phyloP scores from a whole-genome alignment of 2,329 filamentous ascomycete species.

The Cladosporium austrohemisphaericum region DNA sequence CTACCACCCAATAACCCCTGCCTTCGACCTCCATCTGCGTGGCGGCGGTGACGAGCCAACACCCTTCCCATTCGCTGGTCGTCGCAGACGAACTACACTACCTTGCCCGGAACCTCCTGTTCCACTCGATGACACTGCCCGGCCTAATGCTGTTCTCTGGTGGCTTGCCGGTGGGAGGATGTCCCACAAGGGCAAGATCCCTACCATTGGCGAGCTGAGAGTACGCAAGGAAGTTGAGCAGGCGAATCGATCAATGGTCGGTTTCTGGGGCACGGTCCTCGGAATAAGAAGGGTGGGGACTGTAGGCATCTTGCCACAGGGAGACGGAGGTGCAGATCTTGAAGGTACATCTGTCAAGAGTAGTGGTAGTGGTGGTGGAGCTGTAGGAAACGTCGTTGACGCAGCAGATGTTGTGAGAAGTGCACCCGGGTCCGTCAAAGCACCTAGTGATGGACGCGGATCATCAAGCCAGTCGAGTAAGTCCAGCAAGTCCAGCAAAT shows the following conservation, averaged over 20 bases:
- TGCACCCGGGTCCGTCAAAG: too few relatives aligned
- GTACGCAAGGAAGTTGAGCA: slow-evolving; percentile 3
- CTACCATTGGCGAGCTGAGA: slow-evolving; percentile 4
- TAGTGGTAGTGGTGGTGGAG: too few relatives aligned
- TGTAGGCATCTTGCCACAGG: not conserved
- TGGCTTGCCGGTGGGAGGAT: not conserved
- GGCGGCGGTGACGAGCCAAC: not conserved
- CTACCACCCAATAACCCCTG: too few relatives aligned
- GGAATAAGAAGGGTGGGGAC: not conserved
- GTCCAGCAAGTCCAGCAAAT: too few relatives aligned
- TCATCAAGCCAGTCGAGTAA: too few relatives aligned
- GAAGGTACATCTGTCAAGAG: too few relatives aligned
- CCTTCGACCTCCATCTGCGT: not conserved
- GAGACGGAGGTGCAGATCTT: not conserved
- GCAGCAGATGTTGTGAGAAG: too few relatives aligned
- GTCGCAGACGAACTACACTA: not conserved
- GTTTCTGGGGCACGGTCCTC: not conserved
- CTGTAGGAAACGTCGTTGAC: too few relatives aligned
- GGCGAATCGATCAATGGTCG: not conserved
- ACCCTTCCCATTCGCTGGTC: not conserved
- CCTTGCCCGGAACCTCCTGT: not conserved
- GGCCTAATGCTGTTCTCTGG: not conserved
- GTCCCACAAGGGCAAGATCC: not conserved
- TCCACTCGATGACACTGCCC: not conserved
- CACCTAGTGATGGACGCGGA: too few relatives aligned